Conservation (phyloP, 768 basidiomycete genomes). For the Pleurotus pulmonarius region DNA sequence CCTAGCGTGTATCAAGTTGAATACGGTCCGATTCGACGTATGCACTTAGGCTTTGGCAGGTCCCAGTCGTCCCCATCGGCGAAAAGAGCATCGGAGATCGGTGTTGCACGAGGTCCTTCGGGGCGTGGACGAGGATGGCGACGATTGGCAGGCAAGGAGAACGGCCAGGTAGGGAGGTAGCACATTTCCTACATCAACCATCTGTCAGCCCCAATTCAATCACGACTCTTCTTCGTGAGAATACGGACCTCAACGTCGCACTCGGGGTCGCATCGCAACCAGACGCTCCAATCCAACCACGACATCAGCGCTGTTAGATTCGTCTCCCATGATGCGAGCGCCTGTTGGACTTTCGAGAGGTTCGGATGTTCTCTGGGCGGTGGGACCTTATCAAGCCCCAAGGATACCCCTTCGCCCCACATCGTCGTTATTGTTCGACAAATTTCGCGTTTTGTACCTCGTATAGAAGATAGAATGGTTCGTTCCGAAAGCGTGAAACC, state of each 20-base stretch:
- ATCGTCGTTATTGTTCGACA: slow-evolving; percentile 40
- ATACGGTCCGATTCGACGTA: not conserved
- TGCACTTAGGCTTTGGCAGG: slow-evolving; percentile 1
- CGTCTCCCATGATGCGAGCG: not conserved
- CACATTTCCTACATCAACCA: not conserved
- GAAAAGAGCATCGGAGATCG: not conserved
- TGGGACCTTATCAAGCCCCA: slow-evolving; percentile 17
- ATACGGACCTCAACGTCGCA: not conserved
- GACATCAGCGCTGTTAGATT: not conserved
- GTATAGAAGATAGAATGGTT: slow-evolving; percentile 24
- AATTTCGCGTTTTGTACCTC: slow-evolving; percentile 37
- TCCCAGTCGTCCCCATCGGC: not conserved
- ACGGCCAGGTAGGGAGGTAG: slow-evolving; percentile 1
- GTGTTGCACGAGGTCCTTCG: not conserved
- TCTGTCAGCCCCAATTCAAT: not conserved
- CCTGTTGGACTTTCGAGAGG: not conserved
- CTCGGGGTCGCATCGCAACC: not conserved
- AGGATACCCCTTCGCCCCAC: slow-evolving; percentile 39
- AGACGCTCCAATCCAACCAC: slow-evolving; percentile 2
- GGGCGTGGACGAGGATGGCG: not conserved
- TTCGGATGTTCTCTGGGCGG: not conserved
- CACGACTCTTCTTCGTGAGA: too few species aligned
- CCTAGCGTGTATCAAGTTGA: not conserved
- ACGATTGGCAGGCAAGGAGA: not conserved
- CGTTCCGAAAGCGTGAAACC: slow-evolving; percentile 25